phyloP scores from a whole-genome alignment of 2,329 filamentous ascomycete species.

The Aspergillus flavus region DNA sequence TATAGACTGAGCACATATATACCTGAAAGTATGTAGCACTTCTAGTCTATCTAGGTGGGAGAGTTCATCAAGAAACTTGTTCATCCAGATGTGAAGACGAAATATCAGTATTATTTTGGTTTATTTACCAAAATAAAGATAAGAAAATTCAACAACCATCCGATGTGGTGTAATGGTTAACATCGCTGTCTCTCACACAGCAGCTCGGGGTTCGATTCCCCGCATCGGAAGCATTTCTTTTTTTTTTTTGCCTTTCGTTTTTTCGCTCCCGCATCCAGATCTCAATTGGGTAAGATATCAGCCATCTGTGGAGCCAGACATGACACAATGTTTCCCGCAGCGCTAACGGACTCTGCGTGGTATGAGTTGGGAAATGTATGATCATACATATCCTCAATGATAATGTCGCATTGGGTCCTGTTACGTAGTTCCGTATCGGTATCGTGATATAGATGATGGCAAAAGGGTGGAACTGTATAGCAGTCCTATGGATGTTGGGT shows the following conservation, averaged over 20 bases:
- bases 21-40: not conserved
- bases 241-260: not conserved
- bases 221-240: not conserved
- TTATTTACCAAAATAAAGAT: not conserved
- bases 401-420: too few relatives aligned
- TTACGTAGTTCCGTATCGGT: too few relatives aligned
- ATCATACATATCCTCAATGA: too few relatives aligned
- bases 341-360: too few relatives aligned
- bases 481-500: too few relatives aligned
- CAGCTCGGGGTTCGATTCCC: conserved; percentile 7
- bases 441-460: too few relatives aligned
- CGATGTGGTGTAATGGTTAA: conserved; percentile 7
- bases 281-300: too few relatives aligned
- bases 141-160: not conserved
- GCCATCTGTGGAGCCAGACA: too few relatives aligned
- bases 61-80: not conserved
- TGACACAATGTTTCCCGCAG: too few relatives aligned
- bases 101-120: not conserved
- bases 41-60: not conserved
- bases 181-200: conserved; percentile 8
- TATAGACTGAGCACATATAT: not conserved
- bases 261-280: not conserved
- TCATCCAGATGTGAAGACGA: too few relatives aligned
- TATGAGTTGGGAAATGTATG: too few relatives aligned
- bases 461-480: too few relatives aligned